Evolutionary conservation across 2,329 filamentous ascomycete species (phyloP), one percentile per base, ranked within the genome.

Genomic region (Aureobasidium pullulans): DNA sequence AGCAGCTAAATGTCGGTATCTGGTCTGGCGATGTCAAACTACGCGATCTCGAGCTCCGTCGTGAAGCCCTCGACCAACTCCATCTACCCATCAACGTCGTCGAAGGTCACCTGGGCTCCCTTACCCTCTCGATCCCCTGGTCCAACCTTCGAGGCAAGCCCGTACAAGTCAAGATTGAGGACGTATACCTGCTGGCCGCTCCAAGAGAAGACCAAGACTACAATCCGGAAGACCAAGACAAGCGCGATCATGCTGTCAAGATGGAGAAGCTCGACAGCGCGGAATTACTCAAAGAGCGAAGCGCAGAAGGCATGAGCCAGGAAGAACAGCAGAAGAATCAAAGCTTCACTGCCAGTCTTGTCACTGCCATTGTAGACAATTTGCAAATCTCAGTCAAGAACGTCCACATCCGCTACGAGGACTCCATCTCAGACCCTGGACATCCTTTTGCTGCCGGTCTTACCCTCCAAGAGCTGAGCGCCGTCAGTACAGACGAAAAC

Each of bases 1-100:
- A 90, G 69, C 94, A 99, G 79, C 83, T 99, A 65, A 99, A 99
- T 72, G 92, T 99, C 64, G 94, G 95, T 64, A 99, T 99, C 69
- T 99, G 93, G 94, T 96, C 90, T 23, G 94, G 95, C 68, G 94
- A 99, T 78, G 94, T 99, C 69, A 96, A 96, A 77, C 82, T 99
- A 47, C 86, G 87, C 62, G 87, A 99, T 69, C 86, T 99, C 61
- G 89, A 99, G 77, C 82, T 99, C 49, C 90, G 92, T 59, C 85
- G 89, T 61, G 94, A 99, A 79, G 94, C 94, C 16, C 86, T 99
- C 65, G 94, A 99, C 71, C 95, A 99, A 79, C 84, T 99, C 65
- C 95, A 90, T 73, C 84, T 99, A 6, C 94, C 94, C 56, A 86
- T 99, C 68, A 99, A 99, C 71, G 94, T 99, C 40, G 85, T 96